phyloP scores from a whole-genome alignment of 495 filamentous ascomycete species.

The Aspergillus wentii region DNA sequence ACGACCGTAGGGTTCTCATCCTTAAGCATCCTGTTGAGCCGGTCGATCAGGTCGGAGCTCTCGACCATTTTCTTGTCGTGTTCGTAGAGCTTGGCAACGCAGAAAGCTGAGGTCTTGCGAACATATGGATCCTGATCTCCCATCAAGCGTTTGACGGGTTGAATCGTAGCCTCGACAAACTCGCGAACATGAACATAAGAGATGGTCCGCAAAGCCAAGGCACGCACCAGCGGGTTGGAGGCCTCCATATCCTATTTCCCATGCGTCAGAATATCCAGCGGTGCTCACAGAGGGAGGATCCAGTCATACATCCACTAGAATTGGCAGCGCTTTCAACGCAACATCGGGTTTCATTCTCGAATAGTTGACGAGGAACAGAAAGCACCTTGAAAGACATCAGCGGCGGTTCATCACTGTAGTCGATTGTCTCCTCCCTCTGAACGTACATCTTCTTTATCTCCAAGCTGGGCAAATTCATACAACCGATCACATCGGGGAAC shows the following conservation, averaged over 20 bases:
- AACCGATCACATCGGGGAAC: constrained; percentile 90
- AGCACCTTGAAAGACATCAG: constrained; percentile 69
- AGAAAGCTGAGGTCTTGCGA: constrained; percentile 94
- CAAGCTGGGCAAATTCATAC: constrained; percentile 88
- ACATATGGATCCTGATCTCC: constrained; percentile 92
- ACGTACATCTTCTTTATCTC: constrained; percentile 99
- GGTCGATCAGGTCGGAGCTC: constrained; percentile 84
- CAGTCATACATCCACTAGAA: constrained; percentile 68
- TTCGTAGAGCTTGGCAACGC: constrained; percentile 96
- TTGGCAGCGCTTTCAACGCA: constrained; percentile 87
- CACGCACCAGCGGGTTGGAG: constrained; percentile 85
- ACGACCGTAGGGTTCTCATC: constrained; percentile 98
- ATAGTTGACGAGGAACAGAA: constrained; percentile 96
- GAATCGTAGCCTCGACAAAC: constrained; percentile 87
- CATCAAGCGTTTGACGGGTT: constrained; percentile 76
- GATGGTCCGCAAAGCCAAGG: constrained; percentile 88
- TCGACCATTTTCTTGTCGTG: constrained; percentile 91
- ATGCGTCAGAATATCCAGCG: constrained; percentile 4
- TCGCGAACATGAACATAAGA: constrained; percentile 97
- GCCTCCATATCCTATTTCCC: constrained; percentile 82
- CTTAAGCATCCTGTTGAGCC: constrained; percentile 80
- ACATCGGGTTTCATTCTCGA: constrained; percentile 91
- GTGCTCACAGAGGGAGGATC: not conserved
- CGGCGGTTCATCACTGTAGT: constrained; percentile 5
- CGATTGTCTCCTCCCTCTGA: not conserved